These are phyloP conservation scores for Jaenimonas drosophilae DNA, from an alignment of 208 protist genomes.

Conservation along the genomic window DNA sequence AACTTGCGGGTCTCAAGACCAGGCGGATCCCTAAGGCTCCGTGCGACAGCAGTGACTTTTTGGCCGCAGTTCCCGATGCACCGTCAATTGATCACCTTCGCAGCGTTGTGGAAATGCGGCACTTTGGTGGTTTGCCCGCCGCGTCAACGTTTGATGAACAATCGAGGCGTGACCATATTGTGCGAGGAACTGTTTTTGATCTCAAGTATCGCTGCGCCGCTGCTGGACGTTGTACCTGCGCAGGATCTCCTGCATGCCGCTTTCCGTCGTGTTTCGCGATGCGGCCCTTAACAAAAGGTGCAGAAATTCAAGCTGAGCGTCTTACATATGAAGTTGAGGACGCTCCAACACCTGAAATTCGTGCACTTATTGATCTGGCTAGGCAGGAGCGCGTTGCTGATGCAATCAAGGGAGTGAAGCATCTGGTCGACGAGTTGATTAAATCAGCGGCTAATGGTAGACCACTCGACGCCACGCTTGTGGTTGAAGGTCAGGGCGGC, in stretches of 20 bases:
- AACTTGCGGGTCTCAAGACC: slow-evolving; percentile 29
- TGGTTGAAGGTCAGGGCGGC: slow-evolving; percentile 8
- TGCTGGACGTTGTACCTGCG: slow-evolving; percentile 56
- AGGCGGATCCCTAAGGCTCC: slow-evolving; percentile 29
- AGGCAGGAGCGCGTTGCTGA: slow-evolving; percentile 34
- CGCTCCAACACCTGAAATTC: slow-evolving; percentile 32
- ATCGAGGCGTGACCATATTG: slow-evolving; percentile 18
- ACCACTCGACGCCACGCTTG: slow-evolving; percentile 14
- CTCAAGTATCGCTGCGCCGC: slow-evolving; percentile 64
- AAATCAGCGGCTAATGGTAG: slow-evolving; percentile 19
- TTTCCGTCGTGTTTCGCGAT: slow-evolving; percentile 66
- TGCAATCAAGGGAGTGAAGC: slow-evolving; percentile 42
- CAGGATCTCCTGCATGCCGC: slow-evolving; percentile 32
- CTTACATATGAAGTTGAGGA: slow-evolving; percentile 49
- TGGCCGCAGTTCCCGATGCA: slow-evolving; percentile 20
- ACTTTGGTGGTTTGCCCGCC: slow-evolving; percentile 11
- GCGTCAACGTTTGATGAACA: slow-evolving; percentile 5
- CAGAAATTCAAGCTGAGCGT: slow-evolving; percentile 53
- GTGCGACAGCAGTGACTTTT: slow-evolving; percentile 60
- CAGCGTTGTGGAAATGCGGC: slow-evolving; percentile 27
- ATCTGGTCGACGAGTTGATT: slow-evolving; percentile 23
- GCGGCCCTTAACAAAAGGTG: slow-evolving; percentile 66
- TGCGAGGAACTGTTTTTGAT: slow-evolving; percentile 57
- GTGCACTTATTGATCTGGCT: slow-evolving; percentile 32
- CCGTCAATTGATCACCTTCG: slow-evolving; percentile 28